Evolutionary conservation across 108 stramenopile species (phyloP).

Genomic region (Cyclotella atomus): DNA sequence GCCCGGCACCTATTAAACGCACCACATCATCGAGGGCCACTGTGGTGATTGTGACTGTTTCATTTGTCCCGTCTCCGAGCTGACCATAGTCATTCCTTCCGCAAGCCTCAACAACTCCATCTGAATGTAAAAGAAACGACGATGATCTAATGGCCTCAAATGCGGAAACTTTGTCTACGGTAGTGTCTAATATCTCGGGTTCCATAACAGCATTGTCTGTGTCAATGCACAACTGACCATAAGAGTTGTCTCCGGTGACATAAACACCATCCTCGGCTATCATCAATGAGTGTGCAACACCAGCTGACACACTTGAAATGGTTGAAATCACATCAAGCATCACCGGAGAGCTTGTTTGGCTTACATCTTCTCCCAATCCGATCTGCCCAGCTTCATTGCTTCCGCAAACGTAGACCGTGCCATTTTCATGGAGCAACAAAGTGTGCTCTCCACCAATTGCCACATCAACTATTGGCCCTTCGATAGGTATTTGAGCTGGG

Average conservation of each 20-base stretch:
- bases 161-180: not conserved
- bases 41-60: conserved; percentile 9
- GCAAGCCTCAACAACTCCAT: conserved; percentile 46
- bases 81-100: conserved; percentile 48
- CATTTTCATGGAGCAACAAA: conserved; percentile 42
- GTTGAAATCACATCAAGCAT: not conserved
- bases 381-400: conserved; percentile 47
- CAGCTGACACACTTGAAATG: conserved; percentile 43
- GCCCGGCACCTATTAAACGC: conserved; percentile 17
- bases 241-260: conserved; percentile 44
- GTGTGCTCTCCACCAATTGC: conserved; percentile 55
- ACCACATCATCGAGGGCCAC: conserved; percentile 6
- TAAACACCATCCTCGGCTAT: conserved; percentile 37
- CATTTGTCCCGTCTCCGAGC: conserved; percentile 34
- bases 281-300: conserved; percentile 36
- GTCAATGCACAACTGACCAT: conserved; percentile 49
- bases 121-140: conserved; percentile 34
- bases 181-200: conserved; percentile 9
- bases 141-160: conserved; percentile 31
- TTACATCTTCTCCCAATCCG: conserved; percentile 36
- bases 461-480: conserved; percentile 30
- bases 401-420: conserved; percentile 49
- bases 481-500: conserved; percentile 27
- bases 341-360: conserved; percentile 6
- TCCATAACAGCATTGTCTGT: conserved; percentile 16